Base-by-base conservation (phyloP, 768 basidiomycete species). In the Holtermannia corniformis region DNA sequence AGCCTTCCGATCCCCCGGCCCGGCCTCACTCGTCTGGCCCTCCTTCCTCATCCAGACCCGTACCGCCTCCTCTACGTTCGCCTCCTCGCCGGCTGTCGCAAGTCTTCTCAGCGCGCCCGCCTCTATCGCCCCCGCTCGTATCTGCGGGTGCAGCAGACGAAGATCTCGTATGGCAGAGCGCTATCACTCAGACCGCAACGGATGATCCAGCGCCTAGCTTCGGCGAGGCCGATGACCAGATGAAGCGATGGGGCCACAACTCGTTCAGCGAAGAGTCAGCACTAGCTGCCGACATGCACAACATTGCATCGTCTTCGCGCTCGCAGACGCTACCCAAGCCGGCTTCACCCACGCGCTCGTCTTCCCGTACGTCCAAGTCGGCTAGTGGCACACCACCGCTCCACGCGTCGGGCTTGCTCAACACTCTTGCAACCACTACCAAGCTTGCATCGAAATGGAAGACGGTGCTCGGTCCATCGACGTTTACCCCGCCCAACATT, bases 401-500 rank as follows among this genome's bases (percentile, higher is more conserved):
- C 7, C 14, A 23, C 25, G 56, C 50, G 10, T 57, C 61, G 1
- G 58, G 47, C 16, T 50, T 67, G 7, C 37, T 64, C 5, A 50
- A 58, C 48, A 63, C 54, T 0, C 49, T 64, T 14, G 54, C 61
- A 0, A 59, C 61, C 11, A 63, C 67, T 3, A 42, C 60, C 14
- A 64, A 62, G 52, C 28, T 62, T 2, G 64, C 65, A 11, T 62
- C 61, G 3, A 71, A 70, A 55, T 72, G 70, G 70, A 62, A 59
- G 32, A 55, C 64, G 14, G 57, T 56, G 0, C 27, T 63, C 7
- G 57, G 55, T 5, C 60, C 49, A 12, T 54, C 59, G 21, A 52
- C 57, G 1, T 57, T 58, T 37, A n/a, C 41, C 5, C 41, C 52
- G 41, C 49, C 57, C 25, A 1, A 41, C 22, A 4, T 40, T 19